Percentiles rank a stretch among this genome's conserved stretches.
Conservation (phyloP, 2,329 filamentous ascomycete species). For the Venturia oleaginea region DNA sequence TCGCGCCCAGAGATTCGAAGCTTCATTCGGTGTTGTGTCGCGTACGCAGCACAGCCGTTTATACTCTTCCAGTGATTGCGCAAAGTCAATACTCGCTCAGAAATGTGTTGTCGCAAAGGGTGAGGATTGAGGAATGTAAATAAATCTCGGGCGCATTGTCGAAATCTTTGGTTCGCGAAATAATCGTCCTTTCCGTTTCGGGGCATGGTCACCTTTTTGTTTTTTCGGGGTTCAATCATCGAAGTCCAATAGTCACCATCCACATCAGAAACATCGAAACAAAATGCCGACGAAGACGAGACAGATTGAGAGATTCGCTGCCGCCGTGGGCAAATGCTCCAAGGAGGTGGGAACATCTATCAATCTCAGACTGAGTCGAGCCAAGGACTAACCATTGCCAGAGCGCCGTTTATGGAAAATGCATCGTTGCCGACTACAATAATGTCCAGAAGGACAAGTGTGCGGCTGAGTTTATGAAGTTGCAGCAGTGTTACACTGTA, state of each 20-base stretch:
- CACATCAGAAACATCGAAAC: neutral
- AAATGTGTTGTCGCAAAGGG: conserved; percentile 5
- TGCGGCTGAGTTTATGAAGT: conserved; percentile 66
- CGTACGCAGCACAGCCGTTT: neutral
- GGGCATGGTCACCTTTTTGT: neutral
- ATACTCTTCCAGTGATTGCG: too few species aligned
- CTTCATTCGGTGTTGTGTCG: neutral
- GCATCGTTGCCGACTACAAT: conserved; percentile 83
- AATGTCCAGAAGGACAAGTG: conserved; percentile 88
- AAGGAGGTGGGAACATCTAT: conserved; percentile 44
- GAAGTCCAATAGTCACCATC: neutral
- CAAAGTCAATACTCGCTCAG: neutral
- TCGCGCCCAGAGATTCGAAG: neutral
- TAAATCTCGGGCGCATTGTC: neutral
- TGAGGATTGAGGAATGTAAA: neutral
- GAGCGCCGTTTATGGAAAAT: conserved; percentile 83
- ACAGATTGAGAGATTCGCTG: conserved; percentile 61
- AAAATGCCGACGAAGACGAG: conserved; percentile 42
- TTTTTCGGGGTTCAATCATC: neutral
- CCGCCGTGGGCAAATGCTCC: conserved; percentile 56
- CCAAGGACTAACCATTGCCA: conserved; percentile 28
- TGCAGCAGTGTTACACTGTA: conserved; percentile 87
- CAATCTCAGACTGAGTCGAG: conserved; percentile 6
- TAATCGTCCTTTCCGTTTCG: conserved; percentile 1
- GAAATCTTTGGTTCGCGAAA: neutral